Evolutionary conservation across 2,329 filamentous ascomycete species (phyloP).

Genomic region (Madurella fahalii): DNA sequence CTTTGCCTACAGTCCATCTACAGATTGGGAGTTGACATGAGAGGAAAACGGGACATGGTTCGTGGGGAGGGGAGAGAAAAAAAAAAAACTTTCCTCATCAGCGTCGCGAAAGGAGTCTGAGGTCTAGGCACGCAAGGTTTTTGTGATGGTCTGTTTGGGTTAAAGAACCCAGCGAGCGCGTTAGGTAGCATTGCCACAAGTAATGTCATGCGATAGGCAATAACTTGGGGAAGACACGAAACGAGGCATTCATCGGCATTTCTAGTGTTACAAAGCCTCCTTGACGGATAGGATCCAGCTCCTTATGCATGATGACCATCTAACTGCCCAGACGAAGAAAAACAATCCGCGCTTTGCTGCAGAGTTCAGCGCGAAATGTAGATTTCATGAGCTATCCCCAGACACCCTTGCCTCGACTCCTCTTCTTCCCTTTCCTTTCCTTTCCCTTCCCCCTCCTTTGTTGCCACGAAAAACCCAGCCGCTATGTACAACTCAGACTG

Average conservation of each 20-base stretch:
- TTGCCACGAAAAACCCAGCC: too few species aligned
- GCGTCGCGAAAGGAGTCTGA: constrained; percentile 5
- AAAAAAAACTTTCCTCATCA: not conserved
- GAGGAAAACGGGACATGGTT: not conserved
- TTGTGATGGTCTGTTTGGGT: not conserved
- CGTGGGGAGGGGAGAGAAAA: not conserved
- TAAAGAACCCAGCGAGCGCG: not conserved
- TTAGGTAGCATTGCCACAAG: not conserved
- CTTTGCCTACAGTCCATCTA: constrained; percentile 12
- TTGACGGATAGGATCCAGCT: not conserved
- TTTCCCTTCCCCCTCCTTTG: not conserved
- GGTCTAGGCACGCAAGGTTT: not conserved
- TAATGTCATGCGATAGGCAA: not conserved
- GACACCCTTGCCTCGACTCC: not conserved
- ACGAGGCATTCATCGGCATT: not conserved
- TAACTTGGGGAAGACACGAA: constrained; percentile 2
- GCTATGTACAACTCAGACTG: constrained; percentile 38
- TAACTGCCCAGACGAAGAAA: not conserved
- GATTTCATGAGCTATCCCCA: not conserved
- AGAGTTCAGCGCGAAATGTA: not conserved
- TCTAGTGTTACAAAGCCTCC: not conserved
- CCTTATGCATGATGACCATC: not conserved
- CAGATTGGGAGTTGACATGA: constrained; percentile 12
- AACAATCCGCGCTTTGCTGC: not conserved
- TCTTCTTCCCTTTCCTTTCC: not conserved